Base-by-base conservation (phyloP, 768 basidiomycete genomes). In the Kwoniella botswanensis region DNA sequence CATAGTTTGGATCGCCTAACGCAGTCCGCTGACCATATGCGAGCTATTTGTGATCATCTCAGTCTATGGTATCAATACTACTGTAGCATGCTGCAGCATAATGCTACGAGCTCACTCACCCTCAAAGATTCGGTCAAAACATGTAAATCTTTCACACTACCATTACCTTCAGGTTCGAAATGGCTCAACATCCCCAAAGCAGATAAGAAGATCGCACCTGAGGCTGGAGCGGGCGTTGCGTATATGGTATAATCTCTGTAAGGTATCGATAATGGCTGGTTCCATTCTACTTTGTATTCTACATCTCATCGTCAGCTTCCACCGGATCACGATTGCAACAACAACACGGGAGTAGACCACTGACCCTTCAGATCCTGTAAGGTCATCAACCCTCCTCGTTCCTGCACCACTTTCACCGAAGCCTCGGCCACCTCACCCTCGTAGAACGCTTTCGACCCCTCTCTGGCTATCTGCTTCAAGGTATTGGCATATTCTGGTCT, bases 181-280 rank as follows among this genome's bases (percentile, higher is more conserved):
- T 87, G 86, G 74, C 93, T 92, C 58, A 96, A 84, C 41, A 93
- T 83, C 78, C 97, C 96, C 50, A 98, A 85, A 87, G 96, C 93
- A 78, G 93, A 91, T 55, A 97, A 84, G 54, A 96, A 86, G 17
- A 92, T 93, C 3, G 93, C 90, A 4, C 96, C 95, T 10, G 76
- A 83, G 2, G 91, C 90, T 10, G 96, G 96, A 15, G 93, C 90
- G 74, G 90, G 89, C 0, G 90, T 86, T 0, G 93, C 93, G 83
- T 92, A 96, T 35, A 98, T 86, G 68, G 87, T 93, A 75, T 89
- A 88, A 44, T 88, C 89, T 11, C 86, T 86, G 83, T 92, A 98
- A 0, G 88, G 88, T 3, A 92, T 92, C 74, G 89, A 79, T 42
- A 98, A 84, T 4, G 96, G 93, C 54, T 84, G 89, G 46, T 86